Percentiles rank a stretch among this genome's conserved stretches.
phyloP scores from a whole-genome alignment of 2,329 filamentous ascomycete genomes.

The Xylariaceae sp. region DNA sequence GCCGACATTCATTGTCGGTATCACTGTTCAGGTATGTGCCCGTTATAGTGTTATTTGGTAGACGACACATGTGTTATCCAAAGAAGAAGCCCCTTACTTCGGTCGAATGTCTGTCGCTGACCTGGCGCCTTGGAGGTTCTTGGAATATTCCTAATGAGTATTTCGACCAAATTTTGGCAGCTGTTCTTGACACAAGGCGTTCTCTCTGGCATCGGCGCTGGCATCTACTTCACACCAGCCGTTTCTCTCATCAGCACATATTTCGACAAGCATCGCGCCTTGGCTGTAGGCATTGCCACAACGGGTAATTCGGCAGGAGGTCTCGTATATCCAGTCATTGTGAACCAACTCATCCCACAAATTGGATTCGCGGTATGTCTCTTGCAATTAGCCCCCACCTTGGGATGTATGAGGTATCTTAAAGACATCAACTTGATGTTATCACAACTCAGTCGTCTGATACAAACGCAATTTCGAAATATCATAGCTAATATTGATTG shows the following conservation, averaged over 20 bases:
- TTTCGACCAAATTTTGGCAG: constrained; percentile 44
- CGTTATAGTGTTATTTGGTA: too few relatives aligned
- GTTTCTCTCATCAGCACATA: constrained; percentile 61
- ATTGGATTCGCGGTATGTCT: constrained; percentile 27
- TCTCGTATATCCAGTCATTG: constrained; percentile 46
- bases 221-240: constrained; percentile 53
- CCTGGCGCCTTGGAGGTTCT: constrained; percentile 37
- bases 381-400: too few relatives aligned
- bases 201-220: constrained; percentile 48
- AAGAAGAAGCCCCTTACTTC: too few relatives aligned
- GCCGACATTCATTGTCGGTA: constrained; percentile 35
- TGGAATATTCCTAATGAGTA: constrained; percentile 43
- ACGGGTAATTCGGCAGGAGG: constrained; percentile 54
- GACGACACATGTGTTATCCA: too few relatives aligned
- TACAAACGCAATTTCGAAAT: background rate
- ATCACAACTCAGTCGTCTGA: background rate
- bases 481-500: background rate
- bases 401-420: too few relatives aligned
- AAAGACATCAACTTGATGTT: too few relatives aligned
- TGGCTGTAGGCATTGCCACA: constrained; percentile 58
- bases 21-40: too few relatives aligned
- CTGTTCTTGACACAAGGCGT: constrained; percentile 47
- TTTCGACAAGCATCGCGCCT: constrained; percentile 50
- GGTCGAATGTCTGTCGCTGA: too few relatives aligned
- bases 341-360: constrained; percentile 28